Percentiles rank a stretch among this genome's conserved stretches.
phyloP scores from a whole-genome alignment of 2,329 filamentous ascomycete species.

The Diaporthe citriasiana region DNA sequence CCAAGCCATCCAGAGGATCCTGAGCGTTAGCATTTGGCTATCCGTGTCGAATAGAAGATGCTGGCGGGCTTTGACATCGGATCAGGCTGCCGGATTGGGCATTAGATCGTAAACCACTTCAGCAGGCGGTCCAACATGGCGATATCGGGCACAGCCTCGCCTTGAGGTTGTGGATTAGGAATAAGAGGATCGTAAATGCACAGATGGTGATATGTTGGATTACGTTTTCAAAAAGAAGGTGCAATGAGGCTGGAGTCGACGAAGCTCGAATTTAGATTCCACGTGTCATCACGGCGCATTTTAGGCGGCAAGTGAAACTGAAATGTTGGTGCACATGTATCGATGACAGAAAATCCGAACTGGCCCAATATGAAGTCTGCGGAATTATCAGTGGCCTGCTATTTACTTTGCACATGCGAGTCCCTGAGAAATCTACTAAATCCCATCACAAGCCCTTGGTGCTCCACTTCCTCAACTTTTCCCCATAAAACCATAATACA shows the following conservation, averaged over 20 bases:
- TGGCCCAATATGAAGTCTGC: too few relatives aligned
- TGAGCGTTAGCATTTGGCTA: neutral
- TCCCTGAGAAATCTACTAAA: neutral
- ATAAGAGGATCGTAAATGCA: accelerated
- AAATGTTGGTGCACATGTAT: neutral
- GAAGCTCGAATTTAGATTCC: too few relatives aligned
- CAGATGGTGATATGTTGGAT: neutral
- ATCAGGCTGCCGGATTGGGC: neutral
- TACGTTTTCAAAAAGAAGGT: neutral
- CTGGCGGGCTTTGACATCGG: neutral
- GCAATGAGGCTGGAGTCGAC: neutral
- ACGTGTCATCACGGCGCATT: too few relatives aligned
- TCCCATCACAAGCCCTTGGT: conserved; percentile 10
- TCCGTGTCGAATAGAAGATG: neutral
- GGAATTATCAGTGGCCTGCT: too few relatives aligned
- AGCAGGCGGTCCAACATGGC: neutral
- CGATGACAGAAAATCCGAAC: too few relatives aligned
- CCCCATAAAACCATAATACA: conserved; percentile 27
- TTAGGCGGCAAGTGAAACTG: neutral
- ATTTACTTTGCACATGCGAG: neutral
- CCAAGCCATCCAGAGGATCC: neutral
- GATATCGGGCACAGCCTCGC: neutral
- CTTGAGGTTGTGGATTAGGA: neutral
- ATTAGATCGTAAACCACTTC: neutral
- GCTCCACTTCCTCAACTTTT: conserved; percentile 14